Conservation (phyloP, 805 yeast genomes). For the Kazachstania taianensis region DNA sequence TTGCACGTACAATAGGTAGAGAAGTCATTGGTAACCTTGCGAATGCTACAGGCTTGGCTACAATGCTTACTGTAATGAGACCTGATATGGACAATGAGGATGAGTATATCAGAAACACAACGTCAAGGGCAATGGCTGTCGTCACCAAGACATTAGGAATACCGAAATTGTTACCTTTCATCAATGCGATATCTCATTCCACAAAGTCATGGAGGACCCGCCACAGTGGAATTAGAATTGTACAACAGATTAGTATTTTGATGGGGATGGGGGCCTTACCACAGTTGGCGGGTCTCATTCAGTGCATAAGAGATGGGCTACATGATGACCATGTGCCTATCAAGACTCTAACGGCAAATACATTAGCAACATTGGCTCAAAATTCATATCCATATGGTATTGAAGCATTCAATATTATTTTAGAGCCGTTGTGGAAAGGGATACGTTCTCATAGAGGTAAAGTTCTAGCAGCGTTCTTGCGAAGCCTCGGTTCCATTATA, state of each 20-base stretch:
- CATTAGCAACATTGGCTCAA: conserved; percentile 69
- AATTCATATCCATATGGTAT: conserved; percentile 82
- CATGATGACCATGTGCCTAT: conserved; percentile 61
- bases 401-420: conserved; percentile 64
- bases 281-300: conserved; percentile 53
- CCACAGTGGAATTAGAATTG: conserved; percentile 67
- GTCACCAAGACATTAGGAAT: conserved; percentile 75
- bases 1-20: conserved; percentile 67
- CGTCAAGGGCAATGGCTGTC: conserved; percentile 74
- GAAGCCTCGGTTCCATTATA: conserved; percentile 67
- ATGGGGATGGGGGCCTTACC: conserved; percentile 72
- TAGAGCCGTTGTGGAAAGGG: conserved; percentile 78
- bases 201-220: conserved; percentile 73
- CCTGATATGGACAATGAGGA: conserved; percentile 78
- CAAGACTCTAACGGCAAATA: conserved; percentile 58
- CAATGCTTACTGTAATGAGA: conserved; percentile 66
- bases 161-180: conserved; percentile 61
- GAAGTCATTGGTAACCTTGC: conserved; percentile 68
- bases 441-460: conserved; percentile 68
- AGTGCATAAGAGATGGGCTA: conserved; percentile 47
- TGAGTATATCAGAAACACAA: conserved; percentile 65
- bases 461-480: conserved; percentile 62
- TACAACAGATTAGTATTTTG: conserved; percentile 64
- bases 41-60: conserved; percentile 72
- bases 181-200: conserved; percentile 69